phyloP scores from a whole-genome alignment of 2,329 filamentous ascomycete genomes.

The Cladosporium colombiae region DNA sequence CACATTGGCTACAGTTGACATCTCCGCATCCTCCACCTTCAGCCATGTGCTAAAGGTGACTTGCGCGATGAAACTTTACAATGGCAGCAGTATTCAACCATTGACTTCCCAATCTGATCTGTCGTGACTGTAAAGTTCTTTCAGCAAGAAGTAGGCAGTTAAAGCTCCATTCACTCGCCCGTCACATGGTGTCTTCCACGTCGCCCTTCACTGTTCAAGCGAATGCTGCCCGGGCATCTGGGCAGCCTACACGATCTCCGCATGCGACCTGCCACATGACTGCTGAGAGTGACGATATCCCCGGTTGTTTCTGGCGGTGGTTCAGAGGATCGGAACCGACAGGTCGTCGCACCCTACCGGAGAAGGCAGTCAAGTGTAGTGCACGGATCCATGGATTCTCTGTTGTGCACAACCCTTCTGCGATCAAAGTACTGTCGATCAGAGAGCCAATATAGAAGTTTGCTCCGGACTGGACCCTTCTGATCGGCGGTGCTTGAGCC shows the following conservation, averaged over 20 bases:
- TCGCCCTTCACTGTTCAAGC: not conserved
- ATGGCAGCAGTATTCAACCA: not conserved
- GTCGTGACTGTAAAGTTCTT: not conserved
- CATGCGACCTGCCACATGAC: too few relatives aligned
- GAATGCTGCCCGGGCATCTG: not conserved
- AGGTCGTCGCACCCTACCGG: too few relatives aligned
- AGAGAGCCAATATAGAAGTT: too few relatives aligned
- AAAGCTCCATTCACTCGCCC: not conserved
- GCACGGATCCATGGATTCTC: not conserved
- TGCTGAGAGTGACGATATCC: too few relatives aligned
- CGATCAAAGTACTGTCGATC: not conserved
- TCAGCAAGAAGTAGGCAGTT: not conserved
- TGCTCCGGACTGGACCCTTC: not conserved
- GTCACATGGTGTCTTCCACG: not conserved
- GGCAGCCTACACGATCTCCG: too few relatives aligned
- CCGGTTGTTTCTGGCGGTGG: too few relatives aligned
- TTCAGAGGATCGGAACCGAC: too few relatives aligned
- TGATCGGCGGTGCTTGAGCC: not conserved
- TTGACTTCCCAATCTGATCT: not conserved
- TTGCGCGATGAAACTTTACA: not conserved
- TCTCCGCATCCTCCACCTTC: not conserved
- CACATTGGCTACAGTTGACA: not conserved
- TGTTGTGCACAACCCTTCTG: not conserved
- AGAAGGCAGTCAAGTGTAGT: not conserved
- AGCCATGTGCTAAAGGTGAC: not conserved